Evolutionary conservation across 345 rosid species (phyloP).

Genomic region (Bruguiera parviflora): DNA sequence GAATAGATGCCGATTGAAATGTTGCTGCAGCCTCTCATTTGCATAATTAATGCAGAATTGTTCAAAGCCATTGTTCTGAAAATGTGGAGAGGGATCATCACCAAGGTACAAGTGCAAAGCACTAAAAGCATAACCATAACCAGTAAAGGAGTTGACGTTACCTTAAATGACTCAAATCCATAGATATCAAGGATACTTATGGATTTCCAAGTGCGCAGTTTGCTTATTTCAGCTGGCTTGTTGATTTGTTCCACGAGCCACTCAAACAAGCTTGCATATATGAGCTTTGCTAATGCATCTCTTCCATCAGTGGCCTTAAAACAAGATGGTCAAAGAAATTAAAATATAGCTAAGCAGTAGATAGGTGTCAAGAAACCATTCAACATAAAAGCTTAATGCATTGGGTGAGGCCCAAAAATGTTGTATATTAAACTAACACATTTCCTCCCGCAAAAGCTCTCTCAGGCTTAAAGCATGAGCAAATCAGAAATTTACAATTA

Average conservation of each 20-base stretch:
- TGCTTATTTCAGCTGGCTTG: slow-evolving; percentile 58
- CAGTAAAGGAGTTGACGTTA: slow-evolving; percentile 18
- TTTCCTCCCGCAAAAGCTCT: too few relatives aligned
- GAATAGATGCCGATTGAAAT: slow-evolving; percentile 84
- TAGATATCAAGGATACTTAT: slow-evolving; percentile 89
- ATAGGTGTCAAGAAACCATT: too few relatives aligned
- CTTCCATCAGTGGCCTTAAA: slow-evolving; percentile 75
- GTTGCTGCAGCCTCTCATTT: slow-evolving; percentile 97
- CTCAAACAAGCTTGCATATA: slow-evolving; percentile 76
- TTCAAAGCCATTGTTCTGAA: slow-evolving; percentile 92
- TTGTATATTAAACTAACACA: too few relatives aligned
- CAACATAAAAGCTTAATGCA: too few relatives aligned
- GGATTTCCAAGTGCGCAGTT: slow-evolving; percentile 53
- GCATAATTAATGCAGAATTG: slow-evolving; percentile 97
- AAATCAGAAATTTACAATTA: too few relatives aligned
- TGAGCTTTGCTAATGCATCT: slow-evolving; percentile 88
- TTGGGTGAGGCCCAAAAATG: too few relatives aligned
- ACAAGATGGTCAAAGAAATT: slow-evolving; percentile 3
- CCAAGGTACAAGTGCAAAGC: slow-evolving; percentile 10
- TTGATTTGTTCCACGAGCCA: slow-evolving; percentile 90
- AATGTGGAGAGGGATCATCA: slow-evolving; percentile 26
- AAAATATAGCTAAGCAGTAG: neutral
- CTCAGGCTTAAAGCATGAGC: too few relatives aligned
- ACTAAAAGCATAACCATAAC: slow-evolving; percentile 10
- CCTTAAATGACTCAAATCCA: slow-evolving; percentile 95